Conservation (phyloP, 441 rosid genomes). For the Bocquillonia castaneifolia region DNA sequence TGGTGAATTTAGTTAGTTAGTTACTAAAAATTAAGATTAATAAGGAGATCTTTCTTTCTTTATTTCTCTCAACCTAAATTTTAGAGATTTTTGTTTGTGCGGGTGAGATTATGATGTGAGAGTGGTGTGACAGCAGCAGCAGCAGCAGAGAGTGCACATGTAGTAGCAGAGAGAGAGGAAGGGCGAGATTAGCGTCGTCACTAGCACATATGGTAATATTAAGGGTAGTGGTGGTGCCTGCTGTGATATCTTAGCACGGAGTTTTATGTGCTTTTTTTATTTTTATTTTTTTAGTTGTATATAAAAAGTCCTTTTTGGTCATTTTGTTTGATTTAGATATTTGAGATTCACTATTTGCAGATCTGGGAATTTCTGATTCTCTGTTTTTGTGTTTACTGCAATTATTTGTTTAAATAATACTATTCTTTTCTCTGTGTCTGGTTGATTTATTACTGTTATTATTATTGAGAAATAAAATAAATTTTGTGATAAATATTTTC, state of each 20-base stretch:
- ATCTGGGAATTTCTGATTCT: not conserved
- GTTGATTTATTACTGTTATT: too few relatives aligned
- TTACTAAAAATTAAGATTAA: not conserved
- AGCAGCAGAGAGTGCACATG: not conserved
- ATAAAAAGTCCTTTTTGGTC: conserved; percentile 7
- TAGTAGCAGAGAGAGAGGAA: not conserved
- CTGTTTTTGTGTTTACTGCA: not conserved
- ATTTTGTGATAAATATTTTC: too few relatives aligned
- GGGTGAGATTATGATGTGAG: too few relatives aligned
- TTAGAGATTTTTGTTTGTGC: not conserved
- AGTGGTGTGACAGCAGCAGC: not conserved
- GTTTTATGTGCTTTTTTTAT: not conserved
- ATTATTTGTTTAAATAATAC: too few relatives aligned
- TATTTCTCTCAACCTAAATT: not conserved
- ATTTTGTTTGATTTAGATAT: not conserved
- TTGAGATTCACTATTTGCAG: not conserved
- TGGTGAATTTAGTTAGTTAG: not conserved
- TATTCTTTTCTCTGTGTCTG: too few relatives aligned
- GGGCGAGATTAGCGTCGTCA: not conserved
- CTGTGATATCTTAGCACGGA: conserved; percentile 8
- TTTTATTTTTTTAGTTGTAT: too few relatives aligned
- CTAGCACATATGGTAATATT: not conserved
- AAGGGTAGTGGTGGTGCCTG: not conserved
- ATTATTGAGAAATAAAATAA: too few relatives aligned
- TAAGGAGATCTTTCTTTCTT: not conserved